Base-by-base conservation (phyloP, 2,329 filamentous ascomycete genomes). In the Coniochaeta hoffmannii region DNA sequence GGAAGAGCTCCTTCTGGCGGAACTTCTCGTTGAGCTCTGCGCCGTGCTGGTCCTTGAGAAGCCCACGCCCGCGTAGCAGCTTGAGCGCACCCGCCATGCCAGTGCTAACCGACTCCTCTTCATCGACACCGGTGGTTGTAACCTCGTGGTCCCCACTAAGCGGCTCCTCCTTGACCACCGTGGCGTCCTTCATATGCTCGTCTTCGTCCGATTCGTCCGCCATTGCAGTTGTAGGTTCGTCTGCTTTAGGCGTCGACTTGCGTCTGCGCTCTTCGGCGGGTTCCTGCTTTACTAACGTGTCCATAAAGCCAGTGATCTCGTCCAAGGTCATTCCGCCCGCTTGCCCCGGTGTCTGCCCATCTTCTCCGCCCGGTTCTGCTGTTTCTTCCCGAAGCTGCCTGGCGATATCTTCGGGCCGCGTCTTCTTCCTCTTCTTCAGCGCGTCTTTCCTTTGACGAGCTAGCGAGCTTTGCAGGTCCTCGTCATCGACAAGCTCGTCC, bases 271-370 rank as follows among this genome's bases (percentile, higher is more conserved):
- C 75, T 55, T 82, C 78, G 3, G 78, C 74, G 8, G 78, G 76
- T 19, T 76, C 80, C 14, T 86, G 83, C 57, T 87, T 88, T 66
- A 87, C 88, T 55, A 99, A 73, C 55, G 90, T 90, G 26, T 91
- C 88, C 30, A 99, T 88, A 64, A 99, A 99, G 64, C 96, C 92
- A 0, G 91, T 91, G 0, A 93, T 96, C 67, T 97, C 94, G 58
- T 97, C 93, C 56, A 99, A 92, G n/a, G 97, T 82, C 1, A 99
- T 76, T 1, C 91, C 93, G 30, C 72, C 73, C 2, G 64, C 67
- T 38, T 72, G 67, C 4, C 57, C 61, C 26, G 66, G 68, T 7
- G 65, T 63, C 2, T 76, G 76, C 32, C 74, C 74, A 53, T 80
- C 77, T 10, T 71, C 66, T 3, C 82, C 76, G 0, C 30, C 30